These are phyloP conservation scores for Penicillium digitatum DNA, from an alignment of 2,329 filamentous ascomycete species.

Conservation along the genomic window DNA sequence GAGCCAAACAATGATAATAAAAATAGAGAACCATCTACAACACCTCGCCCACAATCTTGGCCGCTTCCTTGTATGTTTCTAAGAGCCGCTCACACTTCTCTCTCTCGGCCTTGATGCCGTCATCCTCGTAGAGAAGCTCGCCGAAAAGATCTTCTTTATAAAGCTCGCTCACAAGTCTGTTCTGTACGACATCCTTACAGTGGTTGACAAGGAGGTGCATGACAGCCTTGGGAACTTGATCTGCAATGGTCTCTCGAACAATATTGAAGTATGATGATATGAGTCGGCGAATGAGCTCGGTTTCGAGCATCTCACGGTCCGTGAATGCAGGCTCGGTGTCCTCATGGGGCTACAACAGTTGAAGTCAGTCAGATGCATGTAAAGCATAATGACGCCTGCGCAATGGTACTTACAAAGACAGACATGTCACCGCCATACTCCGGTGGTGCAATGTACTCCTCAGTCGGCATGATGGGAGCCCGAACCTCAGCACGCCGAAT, in stretches of 20 bases:
- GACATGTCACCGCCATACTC: conserved; percentile 44
- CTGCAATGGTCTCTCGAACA: conserved; percentile 95
- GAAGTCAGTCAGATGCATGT: conserved; percentile 3
- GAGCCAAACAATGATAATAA: conserved; percentile 8
- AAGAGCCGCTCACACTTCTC: conserved; percentile 98
- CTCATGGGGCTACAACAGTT: conserved; percentile 34
- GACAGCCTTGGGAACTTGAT: conserved; percentile 96
- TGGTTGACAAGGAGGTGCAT: conserved; percentile 99
- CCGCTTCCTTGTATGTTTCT: conserved; percentile 92
- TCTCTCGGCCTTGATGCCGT: conserved; percentile 92
- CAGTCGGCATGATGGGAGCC: conserved; percentile 44
- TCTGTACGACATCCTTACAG: conserved; percentile 96
- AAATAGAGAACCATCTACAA: conserved; percentile 50
- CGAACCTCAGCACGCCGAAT: conserved; percentile 62
- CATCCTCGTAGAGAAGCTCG: conserved; percentile 94
- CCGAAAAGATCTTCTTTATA: conserved; percentile 90
- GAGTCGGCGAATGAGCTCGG: conserved; percentile 89
- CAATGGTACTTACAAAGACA: conserved; percentile 45
- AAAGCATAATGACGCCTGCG: not conserved
- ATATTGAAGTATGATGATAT: conserved; percentile 99
- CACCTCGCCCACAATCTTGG: conserved; percentile 97
- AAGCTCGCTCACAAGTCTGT: conserved; percentile 88
- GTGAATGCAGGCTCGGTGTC: conserved; percentile 78
- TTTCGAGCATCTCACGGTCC: conserved; percentile 94
- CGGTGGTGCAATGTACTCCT: conserved; percentile 37